Evolutionary conservation across 1,284 basidiomycete species (phyloP).

Genomic region (Phellinidium pouzarii): DNA sequence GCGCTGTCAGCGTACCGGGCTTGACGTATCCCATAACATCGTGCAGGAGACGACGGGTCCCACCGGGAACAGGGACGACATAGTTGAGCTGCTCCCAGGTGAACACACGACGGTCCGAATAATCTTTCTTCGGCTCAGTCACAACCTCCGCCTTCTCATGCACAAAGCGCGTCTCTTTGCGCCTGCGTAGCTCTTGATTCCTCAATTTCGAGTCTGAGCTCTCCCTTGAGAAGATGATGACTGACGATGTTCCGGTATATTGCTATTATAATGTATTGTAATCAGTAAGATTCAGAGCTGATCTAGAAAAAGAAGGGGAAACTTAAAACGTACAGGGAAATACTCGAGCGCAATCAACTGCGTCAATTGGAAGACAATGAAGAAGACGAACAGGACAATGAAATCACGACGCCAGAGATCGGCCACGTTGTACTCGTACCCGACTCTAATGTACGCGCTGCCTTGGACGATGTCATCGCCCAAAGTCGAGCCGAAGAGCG

Average conservation of each 20-base stretch:
- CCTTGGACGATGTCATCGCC: slow-evolving; percentile 48
- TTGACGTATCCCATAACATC: slow-evolving; percentile 86
- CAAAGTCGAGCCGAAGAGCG: slow-evolving; percentile 49
- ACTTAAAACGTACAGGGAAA: slow-evolving; percentile 58
- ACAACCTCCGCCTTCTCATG: slow-evolving; percentile 30
- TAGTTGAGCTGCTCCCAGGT: slow-evolving; percentile 72
- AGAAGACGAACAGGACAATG: slow-evolving; percentile 52
- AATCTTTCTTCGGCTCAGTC: slow-evolving; percentile 27
- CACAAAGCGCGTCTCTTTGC: slow-evolving; percentile 35
- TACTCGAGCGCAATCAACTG: slow-evolving; percentile 58
- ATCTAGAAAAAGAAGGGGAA: slow-evolving; percentile 22
- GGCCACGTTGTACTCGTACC: slow-evolving; percentile 41
- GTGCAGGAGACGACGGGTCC: slow-evolving; percentile 67
- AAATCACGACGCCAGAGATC: slow-evolving; percentile 61
- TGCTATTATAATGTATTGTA: too few species aligned
- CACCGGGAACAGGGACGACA: slow-evolving; percentile 65
- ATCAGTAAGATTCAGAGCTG: background rate
- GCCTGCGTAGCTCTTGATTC: slow-evolving; percentile 55
- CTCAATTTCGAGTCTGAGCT: slow-evolving; percentile 57
- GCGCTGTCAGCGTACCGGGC: slow-evolving; percentile 75
- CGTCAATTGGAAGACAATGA: slow-evolving; percentile 59
- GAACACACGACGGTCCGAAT: slow-evolving; percentile 44
- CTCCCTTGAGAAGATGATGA: slow-evolving; percentile 69
- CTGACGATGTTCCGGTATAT: slow-evolving; percentile 39
- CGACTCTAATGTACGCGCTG: slow-evolving; percentile 50